Base-by-base conservation (phyloP, 768 basidiomycete species). In the Inosperma sp. region DNA sequence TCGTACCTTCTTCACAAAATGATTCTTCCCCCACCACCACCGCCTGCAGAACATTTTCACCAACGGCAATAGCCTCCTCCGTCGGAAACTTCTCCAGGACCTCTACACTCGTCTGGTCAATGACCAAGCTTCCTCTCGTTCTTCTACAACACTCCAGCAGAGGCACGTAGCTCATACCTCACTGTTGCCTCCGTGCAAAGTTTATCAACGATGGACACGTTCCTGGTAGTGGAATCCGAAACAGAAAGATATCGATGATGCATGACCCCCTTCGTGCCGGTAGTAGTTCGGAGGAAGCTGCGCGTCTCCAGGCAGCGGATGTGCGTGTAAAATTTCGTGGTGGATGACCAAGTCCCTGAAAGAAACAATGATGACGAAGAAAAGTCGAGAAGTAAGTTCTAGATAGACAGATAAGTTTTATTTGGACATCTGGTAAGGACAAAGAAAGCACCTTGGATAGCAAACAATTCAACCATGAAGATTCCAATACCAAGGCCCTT, bases 301-400 rank as follows among this genome's bases (percentile, higher is more conserved):
- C 1, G 80, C 75, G 51, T 83, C 80, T 1, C 77, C 83, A 13
- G 79, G 74, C 4, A 69, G 61, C 2, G 83, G 77, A 62, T 84
- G 75, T 1, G 80, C 74, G 49, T 84, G 74, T 0, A 93, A 88
- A 86, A 62, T 92, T 92, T 9, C 88, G 91, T 7, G 88, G 87
- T 0, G 89, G 90, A 6, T 91, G 71, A n/a, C 82, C 83, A 3
- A 84, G 86, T 2, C 88, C 89, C 66, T 92, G 89, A 61, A 90
- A 93, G 5, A 88, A 62, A 26, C 86, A 76, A 23, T 79, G 75
- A 49, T 73, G 78, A 55, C 86, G 84, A 25, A 90, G 64, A 59
- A 91, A 92, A 0, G 82, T 56, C 86, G 72, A 25, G 87, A 88
- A 5, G 80, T 80, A 9, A 93, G 67, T 62, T 90, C 89, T 92